Evolutionary conservation across 2,329 filamentous ascomycete species (phyloP), one percentile per base, ranked within the genome.

Genomic region (Atkinsonella texensis): DNA sequence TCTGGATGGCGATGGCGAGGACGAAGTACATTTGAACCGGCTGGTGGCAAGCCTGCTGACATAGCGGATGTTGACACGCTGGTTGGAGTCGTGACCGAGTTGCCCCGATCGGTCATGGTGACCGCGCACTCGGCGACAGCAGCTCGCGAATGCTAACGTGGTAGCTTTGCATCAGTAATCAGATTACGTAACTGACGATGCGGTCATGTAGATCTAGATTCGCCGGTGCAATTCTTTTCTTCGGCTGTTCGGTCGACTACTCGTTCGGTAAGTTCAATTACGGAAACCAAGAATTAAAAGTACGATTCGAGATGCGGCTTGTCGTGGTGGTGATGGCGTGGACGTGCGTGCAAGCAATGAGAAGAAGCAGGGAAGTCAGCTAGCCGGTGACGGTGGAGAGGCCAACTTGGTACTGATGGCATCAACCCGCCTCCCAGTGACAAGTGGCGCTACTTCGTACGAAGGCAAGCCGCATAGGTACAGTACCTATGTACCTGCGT

Each of bases 1-100:
- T 65, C 64, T 33, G 68, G 65, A 46, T 72, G 74, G 51, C 76
- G 72, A 56, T 76, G 77, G 53, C 77, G 75, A 50, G 76, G 72
- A 28, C 76, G 74, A 51, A 72, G 58, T 28, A 68, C 64, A 52
- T 61, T 59, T 28, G 70, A 60, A 52, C 70, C 68, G 55, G 69
- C 62, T 56, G 72, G 69, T 53, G 65, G 67, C 47, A 69, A 67
- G 56, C 69, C 62, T 42, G 72, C 65, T 49, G 68, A 65, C 50
- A 73, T 61, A 46, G 70, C 68, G 42, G 75, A 76, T 51, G 76
- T 73, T 52, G 73, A 68, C 62, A 71, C 68, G 57, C 68, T 65
- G 54, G 65, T 65, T 55, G 64, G 61, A 50, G 59, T 54, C 53
- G 60, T 60, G 53, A 57, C 57, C 54, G 65, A 58, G 54, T 56